phyloP scores from a whole-genome alignment of 768 basidiomycete species.

The Cubamyces lactineus region DNA sequence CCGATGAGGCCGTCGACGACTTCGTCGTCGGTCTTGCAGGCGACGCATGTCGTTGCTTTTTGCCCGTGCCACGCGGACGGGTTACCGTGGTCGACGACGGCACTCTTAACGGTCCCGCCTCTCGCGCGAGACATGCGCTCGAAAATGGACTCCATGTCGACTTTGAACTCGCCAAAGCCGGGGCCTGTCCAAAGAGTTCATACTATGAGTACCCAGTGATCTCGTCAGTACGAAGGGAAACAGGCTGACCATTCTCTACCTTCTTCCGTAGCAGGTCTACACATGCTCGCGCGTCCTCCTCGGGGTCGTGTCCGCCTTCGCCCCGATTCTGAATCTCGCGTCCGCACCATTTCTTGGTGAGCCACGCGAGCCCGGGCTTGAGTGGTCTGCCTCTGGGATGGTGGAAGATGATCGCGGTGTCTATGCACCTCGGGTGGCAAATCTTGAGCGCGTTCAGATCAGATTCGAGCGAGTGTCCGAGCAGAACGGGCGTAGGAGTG shows the following conservation, averaged over 20 bases:
- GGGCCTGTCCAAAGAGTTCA: slow-evolving; percentile 41
- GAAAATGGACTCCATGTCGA: slow-evolving; percentile 86
- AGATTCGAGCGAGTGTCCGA: slow-evolving; percentile 96
- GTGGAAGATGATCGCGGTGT: slow-evolving; percentile 88
- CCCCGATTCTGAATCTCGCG: slow-evolving; percentile 87
- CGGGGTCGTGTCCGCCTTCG: slow-evolving; percentile 89
- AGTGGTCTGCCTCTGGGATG: slow-evolving; percentile 93
- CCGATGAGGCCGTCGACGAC: slow-evolving; percentile 71
- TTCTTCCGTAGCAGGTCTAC: slow-evolving; percentile 84
- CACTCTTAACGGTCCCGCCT: slow-evolving; percentile 52
- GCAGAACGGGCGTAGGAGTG: slow-evolving; percentile 71
- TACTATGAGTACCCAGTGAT: neutral
- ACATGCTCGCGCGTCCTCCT: slow-evolving; percentile 92
- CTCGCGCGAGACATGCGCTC: slow-evolving; percentile 73
- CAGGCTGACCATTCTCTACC: slow-evolving; percentile 60
- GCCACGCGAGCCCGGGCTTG: slow-evolving; percentile 96
- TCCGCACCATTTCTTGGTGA: slow-evolving; percentile 91
- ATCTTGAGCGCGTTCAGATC: slow-evolving; percentile 89
- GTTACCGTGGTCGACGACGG: slow-evolving; percentile 86
- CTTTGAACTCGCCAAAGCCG: slow-evolving; percentile 85
- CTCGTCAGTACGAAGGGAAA: neutral
- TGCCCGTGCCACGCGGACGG: slow-evolving; percentile 82
- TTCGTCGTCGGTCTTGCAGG: slow-evolving; percentile 79
- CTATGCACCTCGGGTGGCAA: slow-evolving; percentile 85
- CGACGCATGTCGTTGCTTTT: slow-evolving; percentile 77